Evolutionary conservation across 805 yeast genomes (phyloP), one percentile per base, ranked within the genome.

Genomic region (Teunomyces barrocoloradensis): DNA sequence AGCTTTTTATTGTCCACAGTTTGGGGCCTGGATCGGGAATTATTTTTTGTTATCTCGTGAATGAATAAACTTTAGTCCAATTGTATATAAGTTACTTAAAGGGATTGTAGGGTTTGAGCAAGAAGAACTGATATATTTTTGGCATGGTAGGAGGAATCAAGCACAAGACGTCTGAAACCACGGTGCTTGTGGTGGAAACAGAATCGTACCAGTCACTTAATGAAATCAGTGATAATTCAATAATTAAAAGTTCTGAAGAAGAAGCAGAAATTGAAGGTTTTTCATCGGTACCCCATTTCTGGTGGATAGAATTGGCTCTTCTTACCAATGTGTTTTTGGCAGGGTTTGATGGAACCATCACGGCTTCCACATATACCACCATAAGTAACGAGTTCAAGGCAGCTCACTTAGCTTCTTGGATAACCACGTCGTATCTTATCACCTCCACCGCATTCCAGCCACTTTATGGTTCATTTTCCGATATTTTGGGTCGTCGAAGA

Each of bases 331-430:
- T 73, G 1, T 74, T 77, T 44, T 62, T 77, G 11, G 63, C 75
- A 9, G 78, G 78, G 2, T 73, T 77, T 52, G 80, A 77, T 51
- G 68, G 74, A 2, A 75, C 80, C 4, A 69, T 77, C 34, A 74
- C 78, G 9, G 79, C 80, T 3, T 72, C 79, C 4, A 74, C 76
- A 1, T 75, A 75, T 48, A 68, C 79, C 15, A 63, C 71, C 29
- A 74, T 77, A 28, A 80, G 80, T 2, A 68, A 71, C 38, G 68
- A 69, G 44, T 68, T 68, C 42, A 55, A 64, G 15, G 67, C 70
- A 7, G 65, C 65, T 13, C 51, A 63, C 35, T 46, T 68, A 11
- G 73, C 73, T 18, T 66, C 75, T 2, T 71, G 76, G 75, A 68
- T 73, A 33, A 70, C 77, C 2, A 66, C 75, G 3, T 66, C 74